Conservation (phyloP, 495 filamentous ascomycete species). For the Tetracladium marchalianum region DNA sequence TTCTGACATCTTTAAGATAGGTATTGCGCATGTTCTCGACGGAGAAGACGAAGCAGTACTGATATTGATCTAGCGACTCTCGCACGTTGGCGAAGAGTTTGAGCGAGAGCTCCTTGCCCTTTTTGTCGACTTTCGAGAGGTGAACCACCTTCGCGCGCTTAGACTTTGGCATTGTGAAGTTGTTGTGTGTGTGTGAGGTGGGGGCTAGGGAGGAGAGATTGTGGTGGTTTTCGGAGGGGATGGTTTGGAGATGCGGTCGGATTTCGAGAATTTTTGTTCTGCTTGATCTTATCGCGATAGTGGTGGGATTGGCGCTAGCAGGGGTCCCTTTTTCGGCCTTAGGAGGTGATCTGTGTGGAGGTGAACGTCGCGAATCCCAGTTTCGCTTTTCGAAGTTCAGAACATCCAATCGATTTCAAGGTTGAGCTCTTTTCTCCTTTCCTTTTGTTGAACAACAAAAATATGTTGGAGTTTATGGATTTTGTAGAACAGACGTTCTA, state of each 20-base stretch:
- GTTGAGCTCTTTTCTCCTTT: not conserved
- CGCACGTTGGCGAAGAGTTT: constrained; percentile 81
- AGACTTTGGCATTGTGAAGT: constrained; percentile 78
- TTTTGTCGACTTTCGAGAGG: constrained; percentile 83
- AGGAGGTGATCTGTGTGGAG: not conserved
- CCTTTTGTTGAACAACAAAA: not conserved
- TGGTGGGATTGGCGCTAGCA: constrained; percentile 7
- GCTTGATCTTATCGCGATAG: too few relatives aligned
- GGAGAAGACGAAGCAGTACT: constrained; percentile 84
- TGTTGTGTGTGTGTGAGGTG: not conserved
- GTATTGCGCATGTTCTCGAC: constrained; percentile 99
- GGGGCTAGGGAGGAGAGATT: not conserved
- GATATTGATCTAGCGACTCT: constrained; percentile 74
- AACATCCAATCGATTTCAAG: not conserved
- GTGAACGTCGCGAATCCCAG: not conserved
- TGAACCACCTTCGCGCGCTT: constrained; percentile 85
- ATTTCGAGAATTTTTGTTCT: constrained; percentile 1
- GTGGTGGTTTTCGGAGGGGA: not conserved
- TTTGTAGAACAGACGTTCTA: constrained; percentile 92
- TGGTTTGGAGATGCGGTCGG: not conserved
- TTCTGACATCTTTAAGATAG: constrained; percentile 84
- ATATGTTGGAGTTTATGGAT: constrained; percentile 97
- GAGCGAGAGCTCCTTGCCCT: constrained; percentile 80
- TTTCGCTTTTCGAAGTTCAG: not conserved
- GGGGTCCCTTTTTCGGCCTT: not conserved